Conservation (phyloP, 2,329 filamentous ascomycete species). For the Penicillium brevicompactum region DNA sequence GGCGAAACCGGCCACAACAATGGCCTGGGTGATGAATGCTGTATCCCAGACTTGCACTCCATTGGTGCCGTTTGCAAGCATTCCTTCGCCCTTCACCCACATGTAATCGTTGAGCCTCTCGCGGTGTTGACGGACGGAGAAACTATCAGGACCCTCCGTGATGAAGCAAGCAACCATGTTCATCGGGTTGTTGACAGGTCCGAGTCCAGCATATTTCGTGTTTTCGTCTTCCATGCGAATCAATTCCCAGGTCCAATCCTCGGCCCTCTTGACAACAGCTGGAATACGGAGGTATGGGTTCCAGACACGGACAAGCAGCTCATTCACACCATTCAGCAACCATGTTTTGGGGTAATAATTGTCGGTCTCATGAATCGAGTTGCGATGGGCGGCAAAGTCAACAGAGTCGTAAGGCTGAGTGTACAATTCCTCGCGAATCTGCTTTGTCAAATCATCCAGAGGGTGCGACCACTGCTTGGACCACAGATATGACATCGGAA, state of each 20-base stretch:
- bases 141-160: constrained; percentile 73
- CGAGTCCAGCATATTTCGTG: constrained; percentile 81
- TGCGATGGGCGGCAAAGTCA: constrained; percentile 75
- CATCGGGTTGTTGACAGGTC: constrained; percentile 87
- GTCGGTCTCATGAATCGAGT: constrained; percentile 76
- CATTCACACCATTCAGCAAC: constrained; percentile 78
- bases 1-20: constrained; percentile 77
- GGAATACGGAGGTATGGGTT: constrained; percentile 73
- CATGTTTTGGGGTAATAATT: constrained; percentile 93
- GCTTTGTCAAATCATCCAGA: constrained; percentile 70
- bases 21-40: constrained; percentile 81
- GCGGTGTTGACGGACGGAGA: constrained; percentile 72
- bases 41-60: constrained; percentile 99
- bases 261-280: constrained; percentile 68
- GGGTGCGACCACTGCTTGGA: constrained; percentile 80
- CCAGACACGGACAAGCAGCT: constrained; percentile 77
- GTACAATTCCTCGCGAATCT: constrained; percentile 80
- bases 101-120: constrained; percentile 83
- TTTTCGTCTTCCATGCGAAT: constrained; percentile 92
- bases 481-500: constrained; percentile 89
- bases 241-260: constrained; percentile 78
- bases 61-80: constrained; percentile 95
- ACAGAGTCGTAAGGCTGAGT: constrained; percentile 76
- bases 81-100: constrained; percentile 89
- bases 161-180: constrained; percentile 87